Evolutionary conservation across 148 eudicot genomes (phyloP).

Genomic region (Euryodendron excelsum): DNA sequence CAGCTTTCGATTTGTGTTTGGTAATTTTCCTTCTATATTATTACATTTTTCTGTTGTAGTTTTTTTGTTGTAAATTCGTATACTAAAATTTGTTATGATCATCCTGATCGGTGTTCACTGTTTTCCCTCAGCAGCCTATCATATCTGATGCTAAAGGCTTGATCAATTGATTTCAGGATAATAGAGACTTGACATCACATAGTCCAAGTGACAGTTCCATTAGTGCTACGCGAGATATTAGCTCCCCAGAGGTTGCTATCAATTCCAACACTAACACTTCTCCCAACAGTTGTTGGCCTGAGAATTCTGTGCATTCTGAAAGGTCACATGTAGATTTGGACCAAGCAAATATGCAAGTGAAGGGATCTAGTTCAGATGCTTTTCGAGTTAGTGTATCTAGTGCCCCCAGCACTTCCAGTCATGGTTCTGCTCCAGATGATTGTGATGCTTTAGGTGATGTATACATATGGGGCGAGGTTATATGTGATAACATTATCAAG

Average conservation of each 20-base stretch:
- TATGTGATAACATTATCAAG: constrained; percentile 55
- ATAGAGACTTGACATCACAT: constrained; percentile 64
- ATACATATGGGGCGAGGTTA: constrained; percentile 94
- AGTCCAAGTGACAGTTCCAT: constrained; percentile 77
- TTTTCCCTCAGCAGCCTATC: not conserved
- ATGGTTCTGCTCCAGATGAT: constrained; percentile 91
- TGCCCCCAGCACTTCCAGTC: constrained; percentile 95
- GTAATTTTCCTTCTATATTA: not conserved
- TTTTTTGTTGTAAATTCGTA: not conserved
- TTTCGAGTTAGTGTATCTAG: constrained; percentile 94
- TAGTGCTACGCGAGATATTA: constrained; percentile 54
- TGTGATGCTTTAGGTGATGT: constrained; percentile 92
- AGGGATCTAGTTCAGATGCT: constrained; percentile 74
- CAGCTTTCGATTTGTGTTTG: not conserved
- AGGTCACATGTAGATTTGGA: constrained; percentile 72
- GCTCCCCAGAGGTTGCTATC: constrained; percentile 69
- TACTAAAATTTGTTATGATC: not conserved
- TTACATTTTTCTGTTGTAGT: not conserved
- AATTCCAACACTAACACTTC: constrained; percentile 51
- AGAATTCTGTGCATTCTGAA: constrained; percentile 47
- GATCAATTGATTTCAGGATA: constrained; percentile 54
- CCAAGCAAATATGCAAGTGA: constrained; percentile 77
- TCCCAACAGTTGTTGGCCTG: constrained; percentile 48
- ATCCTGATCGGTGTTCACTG: not conserved
- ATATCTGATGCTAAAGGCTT: constrained; percentile 3